These are phyloP conservation scores for Larix sibirica DNA, from an alignment of 83 land plant species.

Conservation along the genomic window DNA sequence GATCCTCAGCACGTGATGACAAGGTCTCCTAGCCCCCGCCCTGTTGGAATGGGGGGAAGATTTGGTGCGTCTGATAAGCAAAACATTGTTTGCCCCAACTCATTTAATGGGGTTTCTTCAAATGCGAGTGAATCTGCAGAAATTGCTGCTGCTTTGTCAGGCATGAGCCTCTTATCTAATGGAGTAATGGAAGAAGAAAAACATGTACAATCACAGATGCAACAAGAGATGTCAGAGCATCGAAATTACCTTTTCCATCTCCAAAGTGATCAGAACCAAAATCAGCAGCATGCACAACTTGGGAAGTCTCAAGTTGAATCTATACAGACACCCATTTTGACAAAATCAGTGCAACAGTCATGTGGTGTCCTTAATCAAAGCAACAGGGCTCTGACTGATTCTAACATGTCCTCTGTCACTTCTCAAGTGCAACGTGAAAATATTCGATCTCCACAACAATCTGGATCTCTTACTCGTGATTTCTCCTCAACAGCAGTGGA, in stretches of 20 bases:
- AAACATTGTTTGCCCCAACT: constrained; percentile 25
- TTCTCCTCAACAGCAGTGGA: constrained; percentile 38
- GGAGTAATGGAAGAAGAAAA: constrained; percentile 34
- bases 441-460: constrained; percentile 7
- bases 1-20: constrained; percentile 60
- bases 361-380: constrained; percentile 19
- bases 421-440: constrained; percentile 14
- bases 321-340: constrained; percentile 42
- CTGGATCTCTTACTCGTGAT: constrained; percentile 29
- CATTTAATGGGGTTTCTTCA: constrained; percentile 38
- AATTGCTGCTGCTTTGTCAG: constrained; percentile 51
- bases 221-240: constrained; percentile 35
- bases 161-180: constrained; percentile 45
- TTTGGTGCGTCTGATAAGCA: constrained; percentile 35
- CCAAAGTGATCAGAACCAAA: constrained; percentile 30
- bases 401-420: constrained; percentile 25
- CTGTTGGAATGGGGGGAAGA: constrained; percentile 51
- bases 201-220: constrained; percentile 29
- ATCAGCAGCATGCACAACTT: constrained; percentile 23
- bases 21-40: constrained; percentile 64
- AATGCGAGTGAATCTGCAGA: constrained; percentile 37
- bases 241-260: constrained; percentile 28
- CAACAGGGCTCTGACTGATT: constrained; percentile 27
- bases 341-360: constrained; percentile 21
- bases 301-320: constrained; percentile 23